Conservation (phyloP, 768 basidiomycete genomes). For the Mycena albidolilacea region DNA sequence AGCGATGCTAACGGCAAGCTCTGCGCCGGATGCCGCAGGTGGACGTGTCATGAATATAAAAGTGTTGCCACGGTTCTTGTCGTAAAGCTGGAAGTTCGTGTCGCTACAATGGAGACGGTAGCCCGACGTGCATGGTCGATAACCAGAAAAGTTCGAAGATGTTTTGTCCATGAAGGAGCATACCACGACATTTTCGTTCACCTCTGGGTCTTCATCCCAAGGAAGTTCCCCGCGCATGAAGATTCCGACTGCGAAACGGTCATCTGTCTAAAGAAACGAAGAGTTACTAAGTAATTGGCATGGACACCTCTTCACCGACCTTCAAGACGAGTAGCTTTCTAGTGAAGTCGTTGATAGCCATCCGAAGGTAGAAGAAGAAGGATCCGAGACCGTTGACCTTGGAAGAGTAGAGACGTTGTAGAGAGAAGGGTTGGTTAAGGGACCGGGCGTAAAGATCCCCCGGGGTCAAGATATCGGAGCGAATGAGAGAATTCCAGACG, state of each 20-base stretch:
- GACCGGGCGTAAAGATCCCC: slow-evolving; percentile 67
- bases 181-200: slow-evolving; percentile 72
- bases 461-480: slow-evolving; percentile 70
- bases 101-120: slow-evolving; percentile 72
- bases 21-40: slow-evolving; percentile 59
- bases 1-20: slow-evolving; percentile 72
- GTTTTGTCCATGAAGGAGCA: slow-evolving; percentile 74
- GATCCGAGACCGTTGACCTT: slow-evolving; percentile 63
- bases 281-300: background rate
- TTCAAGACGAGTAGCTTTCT: slow-evolving; percentile 72
- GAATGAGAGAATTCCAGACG: slow-evolving; percentile 76
- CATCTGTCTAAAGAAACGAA: slow-evolving; percentile 62
- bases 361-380: slow-evolving; percentile 74
- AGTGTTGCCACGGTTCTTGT: slow-evolving; percentile 65
- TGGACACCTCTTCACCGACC: slow-evolving; percentile 48
- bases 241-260: slow-evolving; percentile 73
- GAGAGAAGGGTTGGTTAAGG: slow-evolving; percentile 65
- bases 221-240: slow-evolving; percentile 73
- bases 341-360: slow-evolving; percentile 70
- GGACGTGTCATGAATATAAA: slow-evolving; percentile 72
- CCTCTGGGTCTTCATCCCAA: slow-evolving; percentile 73
- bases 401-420: slow-evolving; percentile 76
- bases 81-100: slow-evolving; percentile 71
- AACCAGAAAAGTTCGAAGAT: slow-evolving; percentile 62
- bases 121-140: slow-evolving; percentile 65